Evolutionary conservation across 2,329 filamentous ascomycete genomes (phyloP), one percentile per base, ranked within the genome.

Genomic region (Colletotrichum lini): DNA sequence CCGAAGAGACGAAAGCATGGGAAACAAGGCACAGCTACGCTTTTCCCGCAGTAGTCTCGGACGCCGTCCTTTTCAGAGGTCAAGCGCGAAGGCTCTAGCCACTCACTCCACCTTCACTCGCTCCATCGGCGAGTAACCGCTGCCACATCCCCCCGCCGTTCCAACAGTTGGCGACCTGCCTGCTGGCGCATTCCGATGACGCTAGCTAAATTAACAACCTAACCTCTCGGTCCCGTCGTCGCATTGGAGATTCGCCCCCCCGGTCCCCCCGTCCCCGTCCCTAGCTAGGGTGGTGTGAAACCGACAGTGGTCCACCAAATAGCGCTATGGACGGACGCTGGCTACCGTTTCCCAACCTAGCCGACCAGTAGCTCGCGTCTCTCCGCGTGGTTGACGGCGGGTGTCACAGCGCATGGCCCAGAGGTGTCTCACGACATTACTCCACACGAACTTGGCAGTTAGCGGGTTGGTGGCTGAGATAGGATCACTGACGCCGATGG

Each of bases 11-110:
- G 44, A 44, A 30, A 35, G 57, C 64, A 58, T 26, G 50, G 65
- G 63, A 72, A 69, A 59, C 69, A 72, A 72, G 69, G 69, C 69
- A 72, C 65, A 61, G 38, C 47, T 30, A 58, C 47, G n/a, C 18
- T 47, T 54, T 30, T 26, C 47, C 40, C 42, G 65, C 68, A 68
- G 68, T 68, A 71, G 68, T 13, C 64, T 70, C 58, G 13, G 50
- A 53, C 68, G 58, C 68, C 52, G 45, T 71, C 53, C 53, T 47
- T 63, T 64, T 30, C 26, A 35, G n/a, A 47, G 18, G 13, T 23
- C n/a, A 10, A 56, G 12, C 53, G n/a, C 21, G 35, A 38, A 49
- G 38, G n/a, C n/a, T 57, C 67, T 53, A 70, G 62, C 52, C 68
- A 35, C 58, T 42, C 15, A 5, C 52, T 57, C 56, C 56, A 30